Conservation (phyloP, 2,329 filamentous ascomycete species). For the Apiospora arundinis region DNA sequence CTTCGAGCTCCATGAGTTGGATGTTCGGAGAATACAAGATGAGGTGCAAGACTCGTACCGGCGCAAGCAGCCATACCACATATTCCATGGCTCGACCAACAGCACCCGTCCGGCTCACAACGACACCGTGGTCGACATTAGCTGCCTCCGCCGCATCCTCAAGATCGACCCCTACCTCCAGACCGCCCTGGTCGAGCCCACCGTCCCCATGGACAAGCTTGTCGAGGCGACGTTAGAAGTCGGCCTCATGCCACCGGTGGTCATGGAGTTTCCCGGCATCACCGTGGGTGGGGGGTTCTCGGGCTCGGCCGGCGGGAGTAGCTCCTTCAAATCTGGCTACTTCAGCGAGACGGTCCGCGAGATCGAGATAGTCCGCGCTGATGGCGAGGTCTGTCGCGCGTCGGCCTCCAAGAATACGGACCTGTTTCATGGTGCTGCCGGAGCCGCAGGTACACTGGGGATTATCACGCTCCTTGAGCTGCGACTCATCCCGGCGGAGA, state of each 20-base stretch:
- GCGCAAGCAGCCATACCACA: slow-evolving; percentile 65
- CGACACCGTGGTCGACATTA: slow-evolving; percentile 67
- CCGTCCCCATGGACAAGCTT: slow-evolving; percentile 77
- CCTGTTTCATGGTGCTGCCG: slow-evolving; percentile 71
- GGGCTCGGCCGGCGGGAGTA: slow-evolving; percentile 74
- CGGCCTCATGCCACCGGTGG: slow-evolving; percentile 72
- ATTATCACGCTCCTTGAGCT: slow-evolving; percentile 72
- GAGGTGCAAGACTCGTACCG: neutral
- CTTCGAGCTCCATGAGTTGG: slow-evolving; percentile 25
- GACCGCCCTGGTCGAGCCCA: slow-evolving; percentile 75
- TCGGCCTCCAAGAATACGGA: slow-evolving; percentile 49
- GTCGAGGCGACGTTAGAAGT: slow-evolving; percentile 68
- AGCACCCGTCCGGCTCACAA: slow-evolving; percentile 65
- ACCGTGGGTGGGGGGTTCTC: slow-evolving; percentile 75
- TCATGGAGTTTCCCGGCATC: slow-evolving; percentile 80
- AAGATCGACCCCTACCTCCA: slow-evolving; percentile 60
- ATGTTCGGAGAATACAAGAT: neutral
- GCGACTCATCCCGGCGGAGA: slow-evolving; percentile 63
- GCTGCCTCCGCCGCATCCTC: slow-evolving; percentile 67
- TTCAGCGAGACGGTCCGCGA: slow-evolving; percentile 69
- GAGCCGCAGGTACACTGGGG: slow-evolving; percentile 73
- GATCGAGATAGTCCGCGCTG: slow-evolving; percentile 73
- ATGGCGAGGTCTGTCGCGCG: slow-evolving; percentile 67
- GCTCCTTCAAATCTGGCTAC: slow-evolving; percentile 73
- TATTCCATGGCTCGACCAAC: slow-evolving; percentile 80